Percentiles rank a stretch among this genome's conserved stretches.
phyloP scores from a whole-genome alignment of 495 filamentous ascomycete genomes.

The Penicillium samsonianum region DNA sequence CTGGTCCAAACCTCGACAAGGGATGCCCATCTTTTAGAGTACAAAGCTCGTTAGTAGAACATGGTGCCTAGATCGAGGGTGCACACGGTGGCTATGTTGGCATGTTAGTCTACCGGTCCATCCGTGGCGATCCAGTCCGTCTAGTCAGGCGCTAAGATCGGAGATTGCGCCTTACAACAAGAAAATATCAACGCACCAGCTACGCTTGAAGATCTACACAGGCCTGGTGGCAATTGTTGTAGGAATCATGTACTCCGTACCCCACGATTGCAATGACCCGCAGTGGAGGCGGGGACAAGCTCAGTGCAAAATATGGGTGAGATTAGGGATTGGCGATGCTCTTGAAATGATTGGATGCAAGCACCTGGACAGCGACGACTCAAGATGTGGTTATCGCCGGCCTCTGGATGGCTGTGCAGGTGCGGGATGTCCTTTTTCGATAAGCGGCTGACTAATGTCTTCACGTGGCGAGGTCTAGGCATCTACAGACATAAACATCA shows the following conservation, averaged over 20 bases:
- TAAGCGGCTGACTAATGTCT: slow-evolving; percentile 20
- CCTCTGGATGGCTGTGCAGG: slow-evolving; percentile 28
- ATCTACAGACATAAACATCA: neutral
- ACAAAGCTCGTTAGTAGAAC: slow-evolving; percentile 3
- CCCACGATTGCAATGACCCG: slow-evolving; percentile 28
- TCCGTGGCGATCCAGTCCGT: neutral
- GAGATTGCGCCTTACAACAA: neutral
- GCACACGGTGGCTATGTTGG: slow-evolving; percentile 3
- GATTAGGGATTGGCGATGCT: slow-evolving; percentile 8
- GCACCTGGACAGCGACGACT: neutral
- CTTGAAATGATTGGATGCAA: slow-evolving; percentile 24
- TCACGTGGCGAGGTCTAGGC: slow-evolving; percentile 5
- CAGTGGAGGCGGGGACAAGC: slow-evolving; percentile 24
- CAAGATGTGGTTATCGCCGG: slow-evolving; percentile 24
- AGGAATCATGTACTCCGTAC: slow-evolving; percentile 21
- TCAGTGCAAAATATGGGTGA: neutral
- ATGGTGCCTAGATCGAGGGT: neutral
- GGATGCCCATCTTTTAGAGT: slow-evolving; percentile 19
- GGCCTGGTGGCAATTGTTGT: slow-evolving; percentile 9
- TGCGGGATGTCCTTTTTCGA: neutral
- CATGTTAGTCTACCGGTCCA: slow-evolving; percentile 8
- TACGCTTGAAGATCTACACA: slow-evolving; percentile 15
- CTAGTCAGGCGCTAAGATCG: neutral
- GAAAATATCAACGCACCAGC: slow-evolving; percentile 1
- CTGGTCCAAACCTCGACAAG: slow-evolving; percentile 24